Evolutionary conservation across 805 yeast genomes (phyloP).

Genomic region (Wickerhamomyces alni): DNA sequence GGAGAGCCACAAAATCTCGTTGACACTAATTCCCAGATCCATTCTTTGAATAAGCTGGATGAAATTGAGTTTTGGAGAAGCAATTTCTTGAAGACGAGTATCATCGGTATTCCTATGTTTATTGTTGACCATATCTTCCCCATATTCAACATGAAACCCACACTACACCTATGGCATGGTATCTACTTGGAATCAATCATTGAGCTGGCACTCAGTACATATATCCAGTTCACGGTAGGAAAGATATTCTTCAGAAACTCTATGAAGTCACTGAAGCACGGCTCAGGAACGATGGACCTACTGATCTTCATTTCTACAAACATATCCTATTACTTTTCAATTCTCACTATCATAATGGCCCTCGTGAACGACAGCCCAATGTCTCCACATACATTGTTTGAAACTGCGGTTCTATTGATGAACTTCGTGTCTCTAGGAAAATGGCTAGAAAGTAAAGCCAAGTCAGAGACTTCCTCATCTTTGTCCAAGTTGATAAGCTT

Average conservation of each 20-base stretch:
- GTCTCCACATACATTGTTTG: conserved; percentile 74
- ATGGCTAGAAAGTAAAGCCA: conserved; percentile 85
- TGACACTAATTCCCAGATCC: conserved; percentile 65
- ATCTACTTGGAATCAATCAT: conserved; percentile 57
- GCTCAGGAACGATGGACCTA: conserved; percentile 88
- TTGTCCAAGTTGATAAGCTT: conserved; percentile 73
- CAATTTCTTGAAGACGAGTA: conserved; percentile 44
- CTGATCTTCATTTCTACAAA: conserved; percentile 78
- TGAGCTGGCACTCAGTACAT: conserved; percentile 50
- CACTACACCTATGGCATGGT: conserved; percentile 42
- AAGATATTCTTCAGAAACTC: conserved; percentile 60
- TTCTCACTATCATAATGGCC: conserved; percentile 50
- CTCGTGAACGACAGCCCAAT: conserved; percentile 32
- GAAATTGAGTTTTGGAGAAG: conserved; percentile 70
- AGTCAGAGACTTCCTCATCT: conserved; percentile 89
- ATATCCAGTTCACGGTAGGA: conserved; percentile 62
- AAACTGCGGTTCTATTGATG: conserved; percentile 80
- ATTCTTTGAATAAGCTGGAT: conserved; percentile 56
- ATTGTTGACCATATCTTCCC: conserved; percentile 43
- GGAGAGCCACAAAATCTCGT: conserved; percentile 41
- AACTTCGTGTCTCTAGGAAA: conserved; percentile 85
- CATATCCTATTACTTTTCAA: conserved; percentile 71
- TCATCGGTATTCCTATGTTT: conserved; percentile 61
- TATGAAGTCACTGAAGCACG: conserved; percentile 56
- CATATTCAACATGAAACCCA: conserved; percentile 23